Percentiles rank a stretch among this genome's conserved stretches.
These are phyloP conservation scores for Hypoxylon sp. DNA, from an alignment of 2,329 filamentous ascomycete species.

Conservation along the genomic window DNA sequence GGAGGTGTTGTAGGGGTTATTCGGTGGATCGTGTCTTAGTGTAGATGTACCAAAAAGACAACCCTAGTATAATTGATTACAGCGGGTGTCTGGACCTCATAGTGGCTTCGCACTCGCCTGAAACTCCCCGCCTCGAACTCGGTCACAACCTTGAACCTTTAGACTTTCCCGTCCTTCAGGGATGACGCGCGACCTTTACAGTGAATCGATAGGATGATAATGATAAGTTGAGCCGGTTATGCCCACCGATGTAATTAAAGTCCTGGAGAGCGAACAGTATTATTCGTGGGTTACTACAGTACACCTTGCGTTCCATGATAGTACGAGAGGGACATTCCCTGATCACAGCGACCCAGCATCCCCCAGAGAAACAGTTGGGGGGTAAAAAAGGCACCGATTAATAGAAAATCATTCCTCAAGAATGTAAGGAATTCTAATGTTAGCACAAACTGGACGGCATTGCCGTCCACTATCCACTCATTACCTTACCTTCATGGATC, in stretches of 20 bases:
- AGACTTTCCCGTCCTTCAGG: constrained; percentile 27
- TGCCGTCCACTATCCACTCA: constrained; percentile 41
- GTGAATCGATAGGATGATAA: constrained; percentile 25
- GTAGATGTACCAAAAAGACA: constrained; percentile 13
- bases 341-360: constrained; percentile 35
- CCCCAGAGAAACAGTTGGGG: constrained; percentile 21
- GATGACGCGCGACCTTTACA: constrained; percentile 30
- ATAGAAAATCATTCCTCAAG: constrained; percentile 49
- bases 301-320: constrained; percentile 9
- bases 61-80: constrained; percentile 24
- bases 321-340: constrained; percentile 25
- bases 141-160: constrained; percentile 12
- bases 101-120: constrained; percentile 42
- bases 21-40: constrained; percentile 24
- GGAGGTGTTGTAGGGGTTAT: constrained; percentile 20
- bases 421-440: constrained; percentile 48
- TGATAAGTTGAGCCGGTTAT: constrained; percentile 19
- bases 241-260: constrained; percentile 37
- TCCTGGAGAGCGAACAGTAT: constrained; percentile 24
- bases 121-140: constrained; percentile 39
- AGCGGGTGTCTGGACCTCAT: constrained; percentile 17
- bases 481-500: not conserved
- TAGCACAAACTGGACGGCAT: constrained; percentile 48
- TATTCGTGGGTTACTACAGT: constrained; percentile 12
- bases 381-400: constrained; percentile 31